phyloP scores from a whole-genome alignment of 2,329 filamentous ascomycete species.

The Fusarium beomiforme region DNA sequence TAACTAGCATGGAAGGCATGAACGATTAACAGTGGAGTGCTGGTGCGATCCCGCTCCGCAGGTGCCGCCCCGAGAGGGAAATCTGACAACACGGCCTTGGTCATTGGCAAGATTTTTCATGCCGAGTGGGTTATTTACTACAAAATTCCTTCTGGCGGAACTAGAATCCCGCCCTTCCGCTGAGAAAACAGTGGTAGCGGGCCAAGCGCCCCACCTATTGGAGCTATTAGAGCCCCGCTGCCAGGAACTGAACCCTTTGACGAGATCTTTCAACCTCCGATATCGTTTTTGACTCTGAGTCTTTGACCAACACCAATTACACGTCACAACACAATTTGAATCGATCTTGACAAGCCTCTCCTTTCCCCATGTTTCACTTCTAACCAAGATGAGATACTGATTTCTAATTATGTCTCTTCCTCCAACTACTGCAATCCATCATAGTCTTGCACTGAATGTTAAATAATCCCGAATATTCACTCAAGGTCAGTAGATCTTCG shows the following conservation, averaged over 20 bases:
- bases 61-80: conserved; percentile 10
- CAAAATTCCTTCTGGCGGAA: conserved; percentile 22
- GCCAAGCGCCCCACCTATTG: conserved; percentile 18
- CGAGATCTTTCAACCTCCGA: conserved; percentile 26
- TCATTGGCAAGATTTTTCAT: conserved; percentile 42
- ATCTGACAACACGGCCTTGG: conserved; percentile 39
- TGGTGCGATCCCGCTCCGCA: conserved; percentile 29
- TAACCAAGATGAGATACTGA: neutral
- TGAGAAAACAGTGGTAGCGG: conserved; percentile 9
- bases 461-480: no score
- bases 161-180: conserved; percentile 20
- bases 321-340: neutral
- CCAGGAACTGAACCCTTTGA: conserved; percentile 30
- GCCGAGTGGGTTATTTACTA: conserved; percentile 19
- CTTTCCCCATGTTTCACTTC: neutral
- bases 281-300: conserved; percentile 30
- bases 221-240: conserved; percentile 20
- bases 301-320: conserved; percentile 33
- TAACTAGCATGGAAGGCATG: neutral
- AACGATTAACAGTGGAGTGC: neutral
- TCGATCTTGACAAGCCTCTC: neutral
- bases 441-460: neutral
- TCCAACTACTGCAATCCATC: neutral
- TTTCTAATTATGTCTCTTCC: neutral
- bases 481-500: neutral